A percentile compares a stretch with the other conserved stretches of the same genome.
phyloP scores from a whole-genome alignment of 768 basidiomycete genomes.

The Termitomyces sp. region DNA sequence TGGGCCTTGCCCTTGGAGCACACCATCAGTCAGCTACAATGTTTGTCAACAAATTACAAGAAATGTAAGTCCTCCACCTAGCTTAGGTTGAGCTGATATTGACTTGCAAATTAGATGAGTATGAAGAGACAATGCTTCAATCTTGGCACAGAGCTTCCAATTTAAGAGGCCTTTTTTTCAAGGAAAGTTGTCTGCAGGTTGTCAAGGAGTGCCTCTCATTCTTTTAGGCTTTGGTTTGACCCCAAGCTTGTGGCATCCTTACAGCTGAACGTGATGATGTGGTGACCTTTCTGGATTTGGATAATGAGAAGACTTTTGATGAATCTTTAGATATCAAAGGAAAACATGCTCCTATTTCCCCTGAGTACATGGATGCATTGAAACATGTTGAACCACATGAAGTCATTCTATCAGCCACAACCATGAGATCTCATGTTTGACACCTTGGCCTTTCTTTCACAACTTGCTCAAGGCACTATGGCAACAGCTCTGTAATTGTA shows the following conservation, averaged over 20 bases:
- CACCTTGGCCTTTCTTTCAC: not conserved
- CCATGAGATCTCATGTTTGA: not conserved
- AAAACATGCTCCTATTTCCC: not conserved
- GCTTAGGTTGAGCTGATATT: conserved; percentile 6
- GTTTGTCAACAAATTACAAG: conserved; percentile 29
- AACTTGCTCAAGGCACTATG: not conserved
- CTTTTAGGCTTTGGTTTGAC: not conserved
- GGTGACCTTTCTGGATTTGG: not conserved
- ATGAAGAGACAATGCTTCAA: conserved; percentile 15
- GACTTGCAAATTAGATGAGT: conserved; percentile 7
- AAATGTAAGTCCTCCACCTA: conserved; percentile 16
- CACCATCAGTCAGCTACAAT: conserved; percentile 35
- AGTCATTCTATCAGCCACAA: too few relatives aligned
- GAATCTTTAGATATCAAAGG: not conserved
- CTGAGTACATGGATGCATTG: not conserved
- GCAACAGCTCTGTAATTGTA: not conserved
- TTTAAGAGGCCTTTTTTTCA: too few relatives aligned
- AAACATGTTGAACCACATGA: not conserved
- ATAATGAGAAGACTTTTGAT: not conserved
- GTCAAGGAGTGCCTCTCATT: not conserved
- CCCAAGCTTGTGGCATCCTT: not conserved
- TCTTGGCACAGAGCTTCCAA: conserved; percentile 17
- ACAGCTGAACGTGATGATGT: not conserved
- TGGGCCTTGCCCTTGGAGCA: conserved; percentile 39
- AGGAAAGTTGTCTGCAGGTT: not conserved